A percentile compares a stretch with the other conserved stretches of the same genome.
Conservation (phyloP, 768 basidiomycete genomes). For the Polyporus arcularius region DNA sequence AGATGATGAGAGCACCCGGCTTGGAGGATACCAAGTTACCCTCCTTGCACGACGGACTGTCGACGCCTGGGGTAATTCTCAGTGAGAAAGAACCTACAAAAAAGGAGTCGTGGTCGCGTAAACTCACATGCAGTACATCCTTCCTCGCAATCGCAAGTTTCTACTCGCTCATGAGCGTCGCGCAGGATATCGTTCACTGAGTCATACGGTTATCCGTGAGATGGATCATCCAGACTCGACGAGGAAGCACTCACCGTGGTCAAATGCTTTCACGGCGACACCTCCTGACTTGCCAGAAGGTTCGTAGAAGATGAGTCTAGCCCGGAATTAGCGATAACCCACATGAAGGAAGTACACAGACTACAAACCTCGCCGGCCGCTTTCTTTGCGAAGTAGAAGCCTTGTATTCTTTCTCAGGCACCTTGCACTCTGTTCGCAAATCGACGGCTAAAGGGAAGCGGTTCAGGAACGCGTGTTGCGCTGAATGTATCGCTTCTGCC, state of each 20-base stretch:
- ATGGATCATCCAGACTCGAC: background rate
- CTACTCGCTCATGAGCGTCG: conserved; percentile 58
- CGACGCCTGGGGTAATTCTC: conserved; percentile 52
- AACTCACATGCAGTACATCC: conserved; percentile 73
- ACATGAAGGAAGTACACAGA: background rate
- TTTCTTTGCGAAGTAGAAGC: conserved; percentile 53
- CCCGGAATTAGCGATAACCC: background rate
- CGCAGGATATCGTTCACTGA: conserved; percentile 57
- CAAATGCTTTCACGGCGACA: conserved; percentile 77
- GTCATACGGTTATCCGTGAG: background rate
- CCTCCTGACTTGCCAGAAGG: conserved; percentile 68
- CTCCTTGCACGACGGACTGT: conserved; percentile 66
- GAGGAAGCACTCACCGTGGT: conserved; percentile 54
- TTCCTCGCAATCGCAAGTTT: conserved; percentile 61
- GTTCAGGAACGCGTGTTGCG: conserved; percentile 82
- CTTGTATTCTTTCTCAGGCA: conserved; percentile 72
- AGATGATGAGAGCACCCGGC: conserved; percentile 66
- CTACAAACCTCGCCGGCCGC: conserved; percentile 62
- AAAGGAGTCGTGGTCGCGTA: too few species aligned
- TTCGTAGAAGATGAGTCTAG: conserved; percentile 83
- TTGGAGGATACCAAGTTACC: conserved; percentile 76
- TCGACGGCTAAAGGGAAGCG: conserved; percentile 70
- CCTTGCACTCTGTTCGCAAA: conserved; percentile 82
- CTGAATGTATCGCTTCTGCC: conserved; percentile 84
- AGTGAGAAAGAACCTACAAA: background rate